These are phyloP conservation scores for Schizophyllum commune DNA, from an alignment of 1,284 basidiomycete species.

Conservation along the genomic window DNA sequence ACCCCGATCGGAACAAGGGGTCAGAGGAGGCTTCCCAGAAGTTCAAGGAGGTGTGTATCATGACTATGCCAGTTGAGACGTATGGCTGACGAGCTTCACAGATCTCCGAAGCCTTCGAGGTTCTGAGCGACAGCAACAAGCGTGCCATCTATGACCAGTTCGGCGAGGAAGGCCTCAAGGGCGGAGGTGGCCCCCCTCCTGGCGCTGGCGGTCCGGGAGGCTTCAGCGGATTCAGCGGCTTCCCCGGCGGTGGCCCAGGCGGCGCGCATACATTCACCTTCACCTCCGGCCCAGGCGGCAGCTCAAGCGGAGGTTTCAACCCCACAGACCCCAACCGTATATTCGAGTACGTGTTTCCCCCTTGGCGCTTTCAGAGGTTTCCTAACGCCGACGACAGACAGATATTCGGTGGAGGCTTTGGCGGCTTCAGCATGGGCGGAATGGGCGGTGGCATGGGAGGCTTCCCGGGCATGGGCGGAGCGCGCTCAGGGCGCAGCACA, in stretches of 20 bases:
- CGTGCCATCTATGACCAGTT: constrained; percentile 91
- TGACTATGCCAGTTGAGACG: not conserved
- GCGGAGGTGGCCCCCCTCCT: constrained; percentile 44
- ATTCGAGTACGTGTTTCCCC: constrained; percentile 66
- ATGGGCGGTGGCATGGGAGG: constrained; percentile 29
- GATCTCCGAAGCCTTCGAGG: constrained; percentile 96
- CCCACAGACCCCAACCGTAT: constrained; percentile 86
- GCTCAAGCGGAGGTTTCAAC: constrained; percentile 40
- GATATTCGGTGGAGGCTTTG: constrained; percentile 50
- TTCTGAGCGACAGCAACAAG: constrained; percentile 91
- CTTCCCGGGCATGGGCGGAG: constrained; percentile 22
- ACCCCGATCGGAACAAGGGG: constrained; percentile 84
- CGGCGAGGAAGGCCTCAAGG: constrained; percentile 93
- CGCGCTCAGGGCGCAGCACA: constrained; percentile 26
- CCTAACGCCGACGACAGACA: constrained; percentile 34
- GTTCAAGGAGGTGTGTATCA: constrained; percentile 80
- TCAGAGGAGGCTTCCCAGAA: constrained; percentile 82
- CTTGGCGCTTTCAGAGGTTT: not conserved
- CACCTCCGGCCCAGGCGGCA: constrained; percentile 16
- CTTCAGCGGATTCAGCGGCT: constrained; percentile 36
- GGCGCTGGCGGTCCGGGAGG: constrained; percentile 36
- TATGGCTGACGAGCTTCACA: constrained; percentile 19
- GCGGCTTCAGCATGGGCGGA: constrained; percentile 34
- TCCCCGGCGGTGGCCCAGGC: constrained; percentile 22
- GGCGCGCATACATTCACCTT: not conserved